A percentile compares a stretch with the other conserved stretches of the same genome.
phyloP scores from a whole-genome alignment of 2,329 filamentous ascomycete genomes.

The Penicillium sp. region DNA sequence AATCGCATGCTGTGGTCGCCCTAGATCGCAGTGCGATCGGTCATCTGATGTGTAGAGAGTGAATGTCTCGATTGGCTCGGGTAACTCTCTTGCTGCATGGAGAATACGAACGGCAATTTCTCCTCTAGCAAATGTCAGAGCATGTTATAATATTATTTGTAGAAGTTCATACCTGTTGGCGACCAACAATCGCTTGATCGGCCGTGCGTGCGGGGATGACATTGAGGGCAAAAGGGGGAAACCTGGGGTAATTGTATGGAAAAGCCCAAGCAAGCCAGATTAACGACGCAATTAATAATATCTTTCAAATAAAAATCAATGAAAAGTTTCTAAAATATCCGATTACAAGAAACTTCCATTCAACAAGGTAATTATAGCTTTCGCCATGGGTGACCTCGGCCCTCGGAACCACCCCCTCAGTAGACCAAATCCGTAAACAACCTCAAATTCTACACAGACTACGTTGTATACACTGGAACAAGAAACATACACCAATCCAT shows the following conservation, averaged over 20 bases:
- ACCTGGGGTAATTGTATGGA: conserved; percentile 4
- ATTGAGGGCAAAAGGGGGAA: conserved; percentile 12
- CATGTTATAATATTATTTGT: background rate
- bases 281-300: background rate
- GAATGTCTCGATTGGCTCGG: conserved; percentile 50
- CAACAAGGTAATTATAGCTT: background rate
- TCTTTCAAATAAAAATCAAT: background rate
- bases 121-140: conserved; percentile 46
- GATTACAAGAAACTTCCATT: background rate
- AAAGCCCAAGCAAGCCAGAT: no score
- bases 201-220: conserved; percentile 26
- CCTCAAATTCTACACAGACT: background rate
- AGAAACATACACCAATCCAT: background rate
- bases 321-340: background rate
- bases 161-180: conserved; percentile 49
- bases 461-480: background rate
- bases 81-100: conserved; percentile 58
- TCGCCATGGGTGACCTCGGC: conserved; percentile 8
- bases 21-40: conserved; percentile 53
- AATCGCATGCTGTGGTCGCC: conserved; percentile 49
- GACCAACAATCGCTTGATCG: conserved; percentile 53
- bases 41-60: conserved; percentile 57
- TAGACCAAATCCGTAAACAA: background rate
- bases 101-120: conserved; percentile 64
- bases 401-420: conserved; percentile 16